Evolutionary conservation across 2,329 filamentous ascomycete species (phyloP), one percentile per base, ranked within the genome.

Genomic region (Neurospora sp.): DNA sequence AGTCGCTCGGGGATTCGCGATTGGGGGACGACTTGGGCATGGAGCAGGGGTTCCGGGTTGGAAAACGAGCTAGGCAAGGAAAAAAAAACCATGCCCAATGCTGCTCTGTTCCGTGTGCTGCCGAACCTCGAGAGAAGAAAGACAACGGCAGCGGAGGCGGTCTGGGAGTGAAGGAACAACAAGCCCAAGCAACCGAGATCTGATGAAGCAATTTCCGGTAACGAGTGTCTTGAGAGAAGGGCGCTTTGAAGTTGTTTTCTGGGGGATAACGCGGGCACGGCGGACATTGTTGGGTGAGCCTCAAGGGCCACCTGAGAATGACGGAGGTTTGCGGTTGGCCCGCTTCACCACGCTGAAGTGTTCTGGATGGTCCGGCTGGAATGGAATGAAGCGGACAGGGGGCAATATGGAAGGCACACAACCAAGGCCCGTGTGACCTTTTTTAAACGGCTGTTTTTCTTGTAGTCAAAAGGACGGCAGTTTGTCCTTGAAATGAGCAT

Each of bases 391-490:
- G 52, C n/a, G 68, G 67, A 39, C 68, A 68, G 69, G 71, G 72
- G 68, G 19, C 23, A 62, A 67, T 71, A 33, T 5, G 28, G 4
- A 68, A 67, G 52, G 52, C 28, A 36, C 52, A 8, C 52, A 36
- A 33, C 33, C 33, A 17, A 10, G 13, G 52, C 52, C 69, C 74
- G 71, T 75, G 73, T 75, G 74, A 75, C 74, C 74, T 69, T 38
- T 67, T n/a, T 38, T 73, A 43, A 46, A 66, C 46, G 67, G 13
- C 15, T 68, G 66, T 67, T 72, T 74, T 71, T 38, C 67, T 66
- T 52, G 73, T 73, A 71, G 72, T 73, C 70, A 74, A 70, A 40
- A 43, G 67, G 23, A 62, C 52, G 52, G 23, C 28, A 62, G 52
- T 62, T 62, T 28, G 13, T 46, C 42, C 42, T 13, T 46, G n/a